Percentiles rank a stretch among this genome's conserved stretches.
Evolutionary conservation across 495 filamentous ascomycete genomes (phyloP).

Genomic region (Talaromyces stipitatus): DNA sequence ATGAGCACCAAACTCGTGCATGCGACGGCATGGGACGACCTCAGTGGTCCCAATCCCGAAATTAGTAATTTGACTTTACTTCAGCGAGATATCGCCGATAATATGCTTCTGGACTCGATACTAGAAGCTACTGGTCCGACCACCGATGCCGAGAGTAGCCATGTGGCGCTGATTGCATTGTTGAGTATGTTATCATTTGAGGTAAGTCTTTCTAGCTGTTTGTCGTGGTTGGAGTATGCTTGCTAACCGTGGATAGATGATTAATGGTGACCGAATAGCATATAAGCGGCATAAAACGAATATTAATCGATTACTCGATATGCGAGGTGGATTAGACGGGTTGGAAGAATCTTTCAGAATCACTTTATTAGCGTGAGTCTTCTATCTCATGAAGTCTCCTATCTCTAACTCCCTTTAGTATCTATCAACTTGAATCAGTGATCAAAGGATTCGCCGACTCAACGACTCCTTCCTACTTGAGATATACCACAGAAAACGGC

Average conservation of each 20-base stretch:
- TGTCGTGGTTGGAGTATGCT: background rate
- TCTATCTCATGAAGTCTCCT: background rate
- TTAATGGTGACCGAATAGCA: constrained; percentile 4
- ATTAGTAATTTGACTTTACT: constrained; percentile 9
- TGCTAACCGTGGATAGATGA: constrained; percentile 4
- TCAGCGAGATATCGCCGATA: constrained; percentile 9
- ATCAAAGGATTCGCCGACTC: background rate
- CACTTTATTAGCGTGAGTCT: background rate
- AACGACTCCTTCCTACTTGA: background rate
- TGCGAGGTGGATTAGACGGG: constrained; percentile 6
- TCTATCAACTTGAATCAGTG: constrained; percentile 9
- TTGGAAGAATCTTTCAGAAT: constrained; percentile 1
- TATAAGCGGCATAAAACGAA: constrained; percentile 9
- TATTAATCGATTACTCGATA: background rate
- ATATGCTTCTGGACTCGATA: constrained; percentile 3
- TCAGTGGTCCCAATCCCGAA: constrained; percentile 5
- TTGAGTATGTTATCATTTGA: constrained; percentile 12
- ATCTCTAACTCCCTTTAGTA: background rate
- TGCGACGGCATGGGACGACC: constrained; percentile 16
- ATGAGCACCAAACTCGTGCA: constrained; percentile 17
- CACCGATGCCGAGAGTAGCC: background rate
- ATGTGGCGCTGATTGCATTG: constrained; percentile 7
- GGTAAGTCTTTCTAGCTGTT: constrained; percentile 3
- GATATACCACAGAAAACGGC: background rate
- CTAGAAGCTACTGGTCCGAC: background rate